Evolutionary conservation across 768 basidiomycete species (phyloP).

Genomic region (Xerocomus potaroensis): DNA sequence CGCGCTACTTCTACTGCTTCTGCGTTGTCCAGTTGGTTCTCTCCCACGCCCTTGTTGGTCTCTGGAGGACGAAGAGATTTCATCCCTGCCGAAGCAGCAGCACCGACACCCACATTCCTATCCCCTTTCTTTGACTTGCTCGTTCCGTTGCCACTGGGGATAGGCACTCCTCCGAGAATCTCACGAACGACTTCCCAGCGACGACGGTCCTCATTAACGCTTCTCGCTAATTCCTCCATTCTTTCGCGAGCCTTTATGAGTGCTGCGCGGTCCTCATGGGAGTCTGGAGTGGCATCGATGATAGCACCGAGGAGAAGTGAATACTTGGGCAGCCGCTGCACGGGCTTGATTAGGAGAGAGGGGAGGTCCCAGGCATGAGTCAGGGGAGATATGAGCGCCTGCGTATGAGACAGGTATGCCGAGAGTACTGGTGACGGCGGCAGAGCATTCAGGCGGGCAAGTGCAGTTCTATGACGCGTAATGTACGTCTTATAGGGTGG

Average conservation of each 20-base stretch:
- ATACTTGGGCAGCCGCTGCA: constrained; percentile 94
- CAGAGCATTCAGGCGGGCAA: constrained; percentile 58
- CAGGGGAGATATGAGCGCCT: constrained; percentile 59
- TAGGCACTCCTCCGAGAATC: constrained; percentile 46
- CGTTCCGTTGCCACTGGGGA: constrained; percentile 35
- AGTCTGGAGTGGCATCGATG: constrained; percentile 67
- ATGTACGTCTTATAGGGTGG: constrained; percentile 76
- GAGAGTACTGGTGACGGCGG: constrained; percentile 43
- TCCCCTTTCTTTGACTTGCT: constrained; percentile 38
- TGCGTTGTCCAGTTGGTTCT: constrained; percentile 32
- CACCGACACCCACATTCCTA: constrained; percentile 39
- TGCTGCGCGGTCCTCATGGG: constrained; percentile 55
- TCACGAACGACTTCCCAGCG: constrained; percentile 77
- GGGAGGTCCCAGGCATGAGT: constrained; percentile 92
- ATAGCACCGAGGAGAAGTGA: constrained; percentile 77
- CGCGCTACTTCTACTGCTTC: constrained; percentile 49
- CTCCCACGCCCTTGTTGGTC: constrained; percentile 27
- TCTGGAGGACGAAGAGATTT: constrained; percentile 54
- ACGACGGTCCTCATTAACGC: constrained; percentile 75
- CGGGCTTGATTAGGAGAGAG: constrained; percentile 94
- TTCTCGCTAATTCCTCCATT: constrained; percentile 70
- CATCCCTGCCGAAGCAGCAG: constrained; percentile 54
- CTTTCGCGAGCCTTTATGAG: constrained; percentile 31
- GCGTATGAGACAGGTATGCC: constrained; percentile 64
- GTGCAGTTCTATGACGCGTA: constrained; percentile 70